Percentiles rank a stretch among this genome's conserved stretches.
These are phyloP conservation scores for Nakazawaea ernobii DNA, from an alignment of 805 yeast species.

Conservation along the genomic window DNA sequence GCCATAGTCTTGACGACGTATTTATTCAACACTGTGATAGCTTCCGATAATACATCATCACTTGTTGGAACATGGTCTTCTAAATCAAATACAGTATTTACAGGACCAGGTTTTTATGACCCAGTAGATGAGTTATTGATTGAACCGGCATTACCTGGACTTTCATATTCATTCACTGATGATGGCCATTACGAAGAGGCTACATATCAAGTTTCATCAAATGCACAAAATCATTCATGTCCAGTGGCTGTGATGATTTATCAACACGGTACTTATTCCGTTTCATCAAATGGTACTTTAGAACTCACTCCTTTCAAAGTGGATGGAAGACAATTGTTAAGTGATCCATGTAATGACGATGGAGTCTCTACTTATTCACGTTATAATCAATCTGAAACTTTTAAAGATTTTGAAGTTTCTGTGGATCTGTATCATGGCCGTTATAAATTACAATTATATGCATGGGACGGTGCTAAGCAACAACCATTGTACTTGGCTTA, in stretches of 20 bases:
- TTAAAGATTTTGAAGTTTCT: slow-evolving; percentile 49
- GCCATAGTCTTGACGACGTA: too few relatives aligned
- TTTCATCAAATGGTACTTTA: slow-evolving; percentile 61
- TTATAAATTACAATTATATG: slow-evolving; percentile 64
- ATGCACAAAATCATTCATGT: slow-evolving; percentile 72
- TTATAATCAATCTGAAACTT: slow-evolving; percentile 62
- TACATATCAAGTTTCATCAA: slow-evolving; percentile 66
- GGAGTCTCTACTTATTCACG: slow-evolving; percentile 62
- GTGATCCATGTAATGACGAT: slow-evolving; percentile 75
- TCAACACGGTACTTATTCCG: slow-evolving; percentile 83
- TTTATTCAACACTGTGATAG: too few relatives aligned
- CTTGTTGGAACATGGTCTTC: slow-evolving; percentile 90
- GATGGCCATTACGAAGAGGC: slow-evolving; percentile 95
- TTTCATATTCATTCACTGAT: slow-evolving; percentile 84
- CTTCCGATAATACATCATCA: too few relatives aligned
- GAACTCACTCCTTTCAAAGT: slow-evolving; percentile 67
- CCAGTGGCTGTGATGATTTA: slow-evolving; percentile 75
- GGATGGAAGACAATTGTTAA: slow-evolving; percentile 88
- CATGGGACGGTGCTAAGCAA: slow-evolving; percentile 72
- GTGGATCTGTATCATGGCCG: slow-evolving; percentile 83
- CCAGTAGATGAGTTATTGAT: slow-evolving; percentile 92
- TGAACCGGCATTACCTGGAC: slow-evolving; percentile 95
- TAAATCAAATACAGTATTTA: slow-evolving; percentile 88
- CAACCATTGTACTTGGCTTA: slow-evolving; percentile 91
- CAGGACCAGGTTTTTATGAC: slow-evolving; percentile 95